A percentile compares a stretch with the other conserved stretches of the same genome.
Conservation (phyloP, 1,284 basidiomycete genomes). For the Irpex sp. region DNA sequence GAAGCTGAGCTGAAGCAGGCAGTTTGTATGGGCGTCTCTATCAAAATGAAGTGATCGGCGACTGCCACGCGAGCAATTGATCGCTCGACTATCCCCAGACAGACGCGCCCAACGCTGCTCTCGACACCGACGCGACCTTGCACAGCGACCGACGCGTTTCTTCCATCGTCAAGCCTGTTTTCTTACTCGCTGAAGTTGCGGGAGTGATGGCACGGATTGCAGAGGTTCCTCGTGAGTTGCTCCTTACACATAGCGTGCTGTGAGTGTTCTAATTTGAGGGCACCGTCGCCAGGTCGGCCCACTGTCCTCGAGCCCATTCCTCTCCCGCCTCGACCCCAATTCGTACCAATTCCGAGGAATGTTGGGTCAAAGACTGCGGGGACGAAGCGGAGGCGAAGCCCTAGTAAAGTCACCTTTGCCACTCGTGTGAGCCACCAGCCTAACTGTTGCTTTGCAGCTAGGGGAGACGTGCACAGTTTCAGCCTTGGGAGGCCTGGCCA, state of each 20-base stretch:
- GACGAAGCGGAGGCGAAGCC: neutral
- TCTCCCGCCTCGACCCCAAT: neutral
- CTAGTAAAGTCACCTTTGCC: neutral
- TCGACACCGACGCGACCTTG: neutral
- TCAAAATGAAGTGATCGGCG: constrained; percentile 1
- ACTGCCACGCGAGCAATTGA: neutral
- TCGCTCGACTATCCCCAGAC: neutral
- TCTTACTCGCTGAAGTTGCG: neutral
- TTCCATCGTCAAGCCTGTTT: neutral
- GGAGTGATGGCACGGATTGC: neutral
- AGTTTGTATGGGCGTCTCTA: neutral
- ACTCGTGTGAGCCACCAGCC: neutral
- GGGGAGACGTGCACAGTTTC: neutral
- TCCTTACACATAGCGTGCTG: neutral
- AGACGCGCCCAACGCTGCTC: neutral
- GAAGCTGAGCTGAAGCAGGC: neutral
- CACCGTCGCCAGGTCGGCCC: neutral
- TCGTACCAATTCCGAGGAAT: neutral
- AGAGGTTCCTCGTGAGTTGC: neutral
- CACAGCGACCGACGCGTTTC: neutral
- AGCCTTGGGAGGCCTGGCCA: neutral
- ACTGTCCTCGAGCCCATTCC: neutral
- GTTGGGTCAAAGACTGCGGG: neutral
- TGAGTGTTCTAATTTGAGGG: neutral
- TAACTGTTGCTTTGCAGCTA: neutral